A percentile compares a stretch with the other conserved stretches of the same genome.
Evolutionary conservation across 805 yeast species (phyloP).

Genomic region (Sugiyamaella mastotermitis): DNA sequence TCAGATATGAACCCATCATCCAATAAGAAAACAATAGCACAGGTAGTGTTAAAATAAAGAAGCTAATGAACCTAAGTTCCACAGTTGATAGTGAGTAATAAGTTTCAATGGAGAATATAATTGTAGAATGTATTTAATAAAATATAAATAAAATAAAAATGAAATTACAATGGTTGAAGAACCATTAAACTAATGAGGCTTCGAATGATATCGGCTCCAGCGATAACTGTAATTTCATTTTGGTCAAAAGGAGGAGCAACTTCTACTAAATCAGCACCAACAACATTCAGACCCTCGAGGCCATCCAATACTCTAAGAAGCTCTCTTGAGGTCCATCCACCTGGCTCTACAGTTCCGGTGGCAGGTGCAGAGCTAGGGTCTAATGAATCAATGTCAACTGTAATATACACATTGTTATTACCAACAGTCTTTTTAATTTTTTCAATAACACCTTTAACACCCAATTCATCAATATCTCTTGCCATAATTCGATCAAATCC

Average conservation of each 20-base stretch:
- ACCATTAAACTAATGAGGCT: slow-evolving; percentile 39
- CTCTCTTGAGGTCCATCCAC: slow-evolving; percentile 66
- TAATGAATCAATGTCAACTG: slow-evolving; percentile 46
- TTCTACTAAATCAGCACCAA: slow-evolving; percentile 75
- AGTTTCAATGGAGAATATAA: too few species aligned
- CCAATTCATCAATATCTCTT: slow-evolving; percentile 63
- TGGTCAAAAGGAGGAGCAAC: slow-evolving; percentile 60
- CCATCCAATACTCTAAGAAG: slow-evolving; percentile 52
- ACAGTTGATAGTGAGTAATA: too few species aligned
- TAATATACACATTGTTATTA: slow-evolving; percentile 51
- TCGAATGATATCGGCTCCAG: slow-evolving; percentile 51
- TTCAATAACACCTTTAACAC: slow-evolving; percentile 49
- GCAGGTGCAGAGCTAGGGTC: slow-evolving; percentile 73
- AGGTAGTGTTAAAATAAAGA: too few species aligned
- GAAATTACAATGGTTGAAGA: slow-evolving; percentile 5
- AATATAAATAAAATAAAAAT: not conserved
- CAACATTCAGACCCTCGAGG: slow-evolving; percentile 51
- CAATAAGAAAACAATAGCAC: too few species aligned
- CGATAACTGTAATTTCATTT: slow-evolving; percentile 47
- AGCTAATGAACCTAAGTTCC: too few species aligned
- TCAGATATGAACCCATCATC: too few species aligned
- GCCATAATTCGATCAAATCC: slow-evolving; percentile 58
- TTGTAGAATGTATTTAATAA: too few species aligned
- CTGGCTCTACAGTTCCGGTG: slow-evolving; percentile 72
- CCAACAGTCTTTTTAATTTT: slow-evolving; percentile 49